phyloP scores from a whole-genome alignment of 805 yeast species.

The Blastobotrys attinorum region DNA sequence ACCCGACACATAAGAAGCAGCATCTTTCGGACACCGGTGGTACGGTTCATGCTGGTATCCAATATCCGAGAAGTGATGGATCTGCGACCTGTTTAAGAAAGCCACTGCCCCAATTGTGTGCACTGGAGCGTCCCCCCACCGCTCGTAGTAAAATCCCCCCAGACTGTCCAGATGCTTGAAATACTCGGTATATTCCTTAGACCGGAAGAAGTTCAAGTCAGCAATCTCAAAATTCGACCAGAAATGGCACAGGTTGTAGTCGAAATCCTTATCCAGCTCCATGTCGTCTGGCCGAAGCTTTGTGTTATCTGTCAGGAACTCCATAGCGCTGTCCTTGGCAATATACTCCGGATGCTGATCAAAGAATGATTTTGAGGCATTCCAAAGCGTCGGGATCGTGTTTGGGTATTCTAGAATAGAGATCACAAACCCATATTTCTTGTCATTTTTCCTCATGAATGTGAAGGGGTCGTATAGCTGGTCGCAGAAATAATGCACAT shows the following conservation, averaged over 20 bases:
- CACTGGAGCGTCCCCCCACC: conserved; percentile 97
- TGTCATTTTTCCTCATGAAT: conserved; percentile 64
- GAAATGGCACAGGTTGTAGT: conserved; percentile 78
- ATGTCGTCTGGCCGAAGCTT: conserved; percentile 34
- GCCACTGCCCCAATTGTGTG: conserved; percentile 65
- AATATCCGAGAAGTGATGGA: conserved; percentile 73
- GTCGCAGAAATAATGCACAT: conserved; percentile 82
- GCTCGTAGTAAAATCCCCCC: conserved; percentile 82
- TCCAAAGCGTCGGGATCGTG: conserved; percentile 84
- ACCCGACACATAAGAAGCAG: conserved; percentile 25
- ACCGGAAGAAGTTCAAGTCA: conserved; percentile 62
- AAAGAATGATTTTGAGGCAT: conserved; percentile 56
- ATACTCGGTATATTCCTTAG: conserved; percentile 57
- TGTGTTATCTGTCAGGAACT: conserved; percentile 45
- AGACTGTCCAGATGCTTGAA: conserved; percentile 59
- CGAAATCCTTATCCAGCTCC: conserved; percentile 41
- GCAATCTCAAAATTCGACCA: conserved; percentile 87
- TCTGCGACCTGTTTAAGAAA: conserved; percentile 47
- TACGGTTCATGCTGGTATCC: conserved; percentile 76
- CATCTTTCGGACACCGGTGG: conserved; percentile 33
- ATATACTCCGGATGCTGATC: conserved; percentile 50
- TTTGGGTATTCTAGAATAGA: conserved; percentile 72
- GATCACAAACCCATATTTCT: conserved; percentile 83
- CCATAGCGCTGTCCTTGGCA: conserved; percentile 56
- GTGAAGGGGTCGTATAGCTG: conserved; percentile 65